A percentile compares a stretch with the other conserved stretches of the same genome.
Conservation (phyloP, 768 basidiomycete genomes). For the Favolaschia claudopus region DNA sequence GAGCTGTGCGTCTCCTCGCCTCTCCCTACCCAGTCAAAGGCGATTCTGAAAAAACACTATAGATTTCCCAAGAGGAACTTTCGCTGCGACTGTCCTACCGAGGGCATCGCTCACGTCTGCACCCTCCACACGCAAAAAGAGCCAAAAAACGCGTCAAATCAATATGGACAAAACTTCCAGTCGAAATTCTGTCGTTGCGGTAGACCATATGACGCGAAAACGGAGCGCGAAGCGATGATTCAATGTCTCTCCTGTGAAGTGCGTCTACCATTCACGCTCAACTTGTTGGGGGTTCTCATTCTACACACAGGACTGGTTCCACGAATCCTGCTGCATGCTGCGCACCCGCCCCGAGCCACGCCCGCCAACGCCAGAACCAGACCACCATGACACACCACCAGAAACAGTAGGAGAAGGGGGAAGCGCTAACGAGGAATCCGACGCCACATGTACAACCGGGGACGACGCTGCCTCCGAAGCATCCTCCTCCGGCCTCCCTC, state of each 20-base stretch:
- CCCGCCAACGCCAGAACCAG: slow-evolving; percentile 44
- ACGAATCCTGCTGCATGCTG: slow-evolving; percentile 88
- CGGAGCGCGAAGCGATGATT: slow-evolving; percentile 86
- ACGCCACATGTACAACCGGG: no score
- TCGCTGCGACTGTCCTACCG: slow-evolving; percentile 86
- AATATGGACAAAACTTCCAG: slow-evolving; percentile 78
- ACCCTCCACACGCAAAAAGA: slow-evolving; percentile 63
- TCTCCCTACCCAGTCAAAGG: not conserved
- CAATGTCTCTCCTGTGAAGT: slow-evolving; percentile 90
- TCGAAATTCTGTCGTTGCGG: slow-evolving; percentile 80
- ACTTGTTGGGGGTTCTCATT: slow-evolving; percentile 3
- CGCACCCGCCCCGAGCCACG: slow-evolving; percentile 67
- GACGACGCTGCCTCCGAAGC: slow-evolving; percentile 65
- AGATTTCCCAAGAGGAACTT: slow-evolving; percentile 85
- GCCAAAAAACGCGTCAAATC: slow-evolving; percentile 64
- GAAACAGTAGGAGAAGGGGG: not conserved
- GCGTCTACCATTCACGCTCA: slow-evolving; percentile 35
- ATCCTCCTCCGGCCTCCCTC: slow-evolving; percentile 71
- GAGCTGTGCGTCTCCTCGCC: slow-evolving; percentile 64
- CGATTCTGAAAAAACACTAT: slow-evolving; percentile 6
- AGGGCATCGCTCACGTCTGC: slow-evolving; percentile 65
- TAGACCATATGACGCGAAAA: slow-evolving; percentile 72
- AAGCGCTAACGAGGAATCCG: slow-evolving; percentile 32
- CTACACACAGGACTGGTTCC: slow-evolving; percentile 82
- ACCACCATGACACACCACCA: slow-evolving; percentile 4